These are phyloP conservation scores for Cystobasidium slooffiae DNA, from an alignment of 1,284 basidiomycete genomes.

Conservation along the genomic window DNA sequence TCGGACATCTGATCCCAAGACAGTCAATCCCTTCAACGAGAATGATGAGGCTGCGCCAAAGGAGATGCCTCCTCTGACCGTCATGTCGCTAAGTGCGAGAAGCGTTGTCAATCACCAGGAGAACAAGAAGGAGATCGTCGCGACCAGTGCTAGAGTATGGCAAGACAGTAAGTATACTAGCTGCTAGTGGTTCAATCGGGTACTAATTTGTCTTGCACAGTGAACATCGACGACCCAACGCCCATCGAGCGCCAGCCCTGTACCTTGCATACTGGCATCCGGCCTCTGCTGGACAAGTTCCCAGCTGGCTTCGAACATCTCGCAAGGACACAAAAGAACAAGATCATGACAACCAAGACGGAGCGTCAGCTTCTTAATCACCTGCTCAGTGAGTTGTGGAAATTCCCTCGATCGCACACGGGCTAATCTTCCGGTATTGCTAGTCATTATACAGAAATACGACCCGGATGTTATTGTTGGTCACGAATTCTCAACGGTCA, in stretches of 20 bases:
- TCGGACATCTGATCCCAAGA: constrained; percentile 81
- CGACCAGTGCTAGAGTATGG: constrained; percentile 83
- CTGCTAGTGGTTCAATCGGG: not conserved
- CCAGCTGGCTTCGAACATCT: constrained; percentile 78
- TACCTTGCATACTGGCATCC: constrained; percentile 83
- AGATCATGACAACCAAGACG: constrained; percentile 73
- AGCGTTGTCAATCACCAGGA: constrained; percentile 92
- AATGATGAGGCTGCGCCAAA: constrained; percentile 72
- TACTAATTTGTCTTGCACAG: constrained; percentile 58
- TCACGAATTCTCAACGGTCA: constrained; percentile 91
- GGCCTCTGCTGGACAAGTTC: constrained; percentile 79
- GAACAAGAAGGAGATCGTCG: constrained; percentile 92
- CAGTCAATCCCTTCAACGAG: constrained; percentile 81
- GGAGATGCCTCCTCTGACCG: constrained; percentile 84
- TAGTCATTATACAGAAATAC: constrained; percentile 78
- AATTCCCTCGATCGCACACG: not conserved
- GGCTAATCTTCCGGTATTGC: not conserved
- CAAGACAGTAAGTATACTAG: constrained; percentile 69
- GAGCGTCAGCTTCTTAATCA: constrained; percentile 86
- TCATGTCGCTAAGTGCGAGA: constrained; percentile 86
- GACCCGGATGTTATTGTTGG: constrained; percentile 96
- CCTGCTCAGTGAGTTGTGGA: constrained; percentile 66
- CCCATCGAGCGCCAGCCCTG: constrained; percentile 84
- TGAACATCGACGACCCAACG: constrained; percentile 83
- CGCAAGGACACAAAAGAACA: constrained; percentile 68